A percentile compares a stretch with the other conserved stretches of the same genome.
Conservation (phyloP, 2,329 filamentous ascomycete species). For the Xylariaceae sp. region DNA sequence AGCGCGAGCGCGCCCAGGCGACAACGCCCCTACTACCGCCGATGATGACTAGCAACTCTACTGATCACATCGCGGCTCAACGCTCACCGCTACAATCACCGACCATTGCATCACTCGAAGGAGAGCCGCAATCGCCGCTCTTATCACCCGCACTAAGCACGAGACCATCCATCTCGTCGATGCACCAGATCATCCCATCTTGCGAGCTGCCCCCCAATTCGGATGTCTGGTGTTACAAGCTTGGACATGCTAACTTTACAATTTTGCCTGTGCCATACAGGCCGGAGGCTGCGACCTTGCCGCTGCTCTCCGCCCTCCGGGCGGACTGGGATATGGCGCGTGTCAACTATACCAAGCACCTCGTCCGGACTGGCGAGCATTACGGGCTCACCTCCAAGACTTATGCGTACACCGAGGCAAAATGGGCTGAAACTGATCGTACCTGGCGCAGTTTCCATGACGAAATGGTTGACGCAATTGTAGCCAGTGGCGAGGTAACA, state of each 20-base stretch:
- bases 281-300: slow-evolving; percentile 57
- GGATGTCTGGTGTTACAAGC: slow-evolving; percentile 77
- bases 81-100: slow-evolving; percentile 86
- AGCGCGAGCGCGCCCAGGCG: slow-evolving; percentile 57
- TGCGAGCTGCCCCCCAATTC: slow-evolving; percentile 49
- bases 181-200: slow-evolving; percentile 47
- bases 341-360: slow-evolving; percentile 82
- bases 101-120: slow-evolving; percentile 58
- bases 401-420: slow-evolving; percentile 78
- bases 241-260: slow-evolving; percentile 91
- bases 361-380: slow-evolving; percentile 83
- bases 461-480: slow-evolving; percentile 53
- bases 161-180: slow-evolving; percentile 72
- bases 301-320: slow-evolving; percentile 58
- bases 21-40: slow-evolving; percentile 84
- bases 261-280: slow-evolving; percentile 79
- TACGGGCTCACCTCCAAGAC: slow-evolving; percentile 87
- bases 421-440: slow-evolving; percentile 78
- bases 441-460: slow-evolving; percentile 71
- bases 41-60: slow-evolving; percentile 59
- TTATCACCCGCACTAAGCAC: slow-evolving; percentile 72
- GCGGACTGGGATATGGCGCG: slow-evolving; percentile 79
- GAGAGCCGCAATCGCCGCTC: slow-evolving; percentile 38
- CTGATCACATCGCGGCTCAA: slow-evolving; percentile 47
- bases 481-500: slow-evolving; percentile 38